Percentiles rank a stretch among this genome's conserved stretches.
phyloP scores from a whole-genome alignment of 768 basidiomycete species.

The Brasilioporus rufonigricans region DNA sequence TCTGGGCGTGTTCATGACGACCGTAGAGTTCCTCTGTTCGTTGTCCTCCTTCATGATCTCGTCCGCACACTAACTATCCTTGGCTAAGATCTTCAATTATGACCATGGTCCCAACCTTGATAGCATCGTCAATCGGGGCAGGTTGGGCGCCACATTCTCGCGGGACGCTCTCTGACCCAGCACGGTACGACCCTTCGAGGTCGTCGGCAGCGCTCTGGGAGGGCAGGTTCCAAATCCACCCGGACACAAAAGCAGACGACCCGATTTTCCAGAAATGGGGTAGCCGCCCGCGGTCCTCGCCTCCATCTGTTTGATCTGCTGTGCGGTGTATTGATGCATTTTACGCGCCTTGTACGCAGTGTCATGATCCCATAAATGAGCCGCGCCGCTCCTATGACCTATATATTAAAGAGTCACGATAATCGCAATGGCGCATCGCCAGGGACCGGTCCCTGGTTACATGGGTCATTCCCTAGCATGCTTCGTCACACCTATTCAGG shows the following conservation, averaged over 20 bases:
- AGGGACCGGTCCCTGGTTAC: constrained; percentile 9
- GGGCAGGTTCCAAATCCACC: constrained; percentile 85
- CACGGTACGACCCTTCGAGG: constrained; percentile 71
- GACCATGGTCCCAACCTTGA: constrained; percentile 74
- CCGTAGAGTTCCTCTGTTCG: constrained; percentile 44
- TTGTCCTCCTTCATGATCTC: constrained; percentile 31
- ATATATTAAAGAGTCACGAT: constrained; percentile 11
- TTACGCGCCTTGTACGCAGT: not conserved
- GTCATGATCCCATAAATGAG: constrained; percentile 8
- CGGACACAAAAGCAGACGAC: constrained; percentile 75
- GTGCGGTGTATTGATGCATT: not conserved
- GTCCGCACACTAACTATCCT: constrained; percentile 20
- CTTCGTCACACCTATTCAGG: not conserved
- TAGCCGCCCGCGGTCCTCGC: constrained; percentile 11
- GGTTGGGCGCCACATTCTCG: constrained; percentile 57
- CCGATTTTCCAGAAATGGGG: constrained; percentile 37
- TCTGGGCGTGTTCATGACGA: constrained; percentile 54
- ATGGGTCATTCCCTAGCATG: not conserved
- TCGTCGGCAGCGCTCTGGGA: constrained; percentile 83
- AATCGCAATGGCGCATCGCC: constrained; percentile 5
- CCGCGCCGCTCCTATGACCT: constrained; percentile 5
- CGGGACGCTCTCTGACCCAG: constrained; percentile 69
- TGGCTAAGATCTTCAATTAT: constrained; percentile 60
- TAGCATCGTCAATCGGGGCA: constrained; percentile 71
- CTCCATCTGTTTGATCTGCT: constrained; percentile 18